Percentiles rank a stretch among this genome's conserved stretches.
These are phyloP conservation scores for Angomonas ambiguus DNA, from an alignment of 208 protist species.

Conservation along the genomic window DNA sequence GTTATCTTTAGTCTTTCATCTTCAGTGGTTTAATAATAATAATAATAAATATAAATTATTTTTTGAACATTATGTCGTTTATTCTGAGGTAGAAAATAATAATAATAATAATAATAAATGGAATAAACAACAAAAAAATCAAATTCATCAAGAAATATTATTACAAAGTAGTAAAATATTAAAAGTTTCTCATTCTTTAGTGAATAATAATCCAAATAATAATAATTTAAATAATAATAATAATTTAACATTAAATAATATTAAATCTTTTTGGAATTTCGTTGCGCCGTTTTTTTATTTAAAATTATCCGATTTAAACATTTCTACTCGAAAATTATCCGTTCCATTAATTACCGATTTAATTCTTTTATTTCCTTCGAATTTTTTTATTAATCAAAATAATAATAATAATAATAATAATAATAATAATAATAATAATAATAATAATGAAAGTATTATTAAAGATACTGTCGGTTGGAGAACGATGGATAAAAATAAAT, in stretches of 20 bases:
- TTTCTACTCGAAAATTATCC: not conserved
- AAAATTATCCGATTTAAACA: not conserved
- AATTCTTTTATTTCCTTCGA: not conserved
- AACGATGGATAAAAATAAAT: not conserved
- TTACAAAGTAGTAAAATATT: not conserved
- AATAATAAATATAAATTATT: not conserved
- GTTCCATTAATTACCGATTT: not conserved
- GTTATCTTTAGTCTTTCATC: conserved; percentile 9
- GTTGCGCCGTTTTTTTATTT: not conserved
- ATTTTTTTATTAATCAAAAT: not conserved
- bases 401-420: too few relatives aligned
- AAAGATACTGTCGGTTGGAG: not conserved
- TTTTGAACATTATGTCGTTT: not conserved
- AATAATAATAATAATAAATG: too few relatives aligned
- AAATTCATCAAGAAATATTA: not conserved
- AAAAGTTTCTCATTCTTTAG: not conserved
- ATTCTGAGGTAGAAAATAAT: not conserved
- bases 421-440: not conserved
- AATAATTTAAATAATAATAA: too few relatives aligned
- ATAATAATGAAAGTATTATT: not conserved
- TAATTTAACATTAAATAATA: too few relatives aligned
- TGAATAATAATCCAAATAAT: too few relatives aligned
- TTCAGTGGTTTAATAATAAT: conserved; percentile 7
- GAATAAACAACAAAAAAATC: too few relatives aligned
- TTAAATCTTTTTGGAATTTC: not conserved